Evolutionary conservation across 768 basidiomycete genomes (phyloP).

Genomic region (Pulveroboletus frians): DNA sequence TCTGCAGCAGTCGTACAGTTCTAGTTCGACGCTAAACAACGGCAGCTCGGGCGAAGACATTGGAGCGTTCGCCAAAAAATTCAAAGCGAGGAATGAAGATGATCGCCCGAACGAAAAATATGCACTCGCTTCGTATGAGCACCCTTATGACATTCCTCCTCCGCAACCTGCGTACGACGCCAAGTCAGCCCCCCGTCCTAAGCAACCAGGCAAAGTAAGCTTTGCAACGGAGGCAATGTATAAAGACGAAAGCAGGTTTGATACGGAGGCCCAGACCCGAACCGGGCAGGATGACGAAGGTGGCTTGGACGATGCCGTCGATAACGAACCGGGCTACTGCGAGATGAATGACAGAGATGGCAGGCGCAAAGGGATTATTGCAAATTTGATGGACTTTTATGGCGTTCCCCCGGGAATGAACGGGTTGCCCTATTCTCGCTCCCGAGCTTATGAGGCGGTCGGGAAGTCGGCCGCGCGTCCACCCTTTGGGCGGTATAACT

Average conservation of each 20-base stretch:
- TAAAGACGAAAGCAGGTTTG: constrained; percentile 15
- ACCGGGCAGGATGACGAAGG: constrained; percentile 3
- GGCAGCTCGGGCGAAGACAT: constrained; percentile 16
- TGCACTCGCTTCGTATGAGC: constrained; percentile 51
- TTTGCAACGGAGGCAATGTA: constrained; percentile 31
- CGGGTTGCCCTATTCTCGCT: constrained; percentile 25
- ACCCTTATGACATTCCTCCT: constrained; percentile 57
- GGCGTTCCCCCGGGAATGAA: constrained; percentile 19
- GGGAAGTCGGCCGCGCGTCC: constrained; percentile 9
- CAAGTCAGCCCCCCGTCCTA: constrained; percentile 9
- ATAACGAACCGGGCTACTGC: constrained; percentile 10
- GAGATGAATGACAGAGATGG: constrained; percentile 22
- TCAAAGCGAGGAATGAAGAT: constrained; percentile 8
- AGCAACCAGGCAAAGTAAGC: constrained; percentile 33
- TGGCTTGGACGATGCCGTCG: constrained; percentile 19
- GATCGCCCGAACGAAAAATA: constrained; percentile 36
- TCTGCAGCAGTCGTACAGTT: constrained; percentile 34
- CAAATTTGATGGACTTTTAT: constrained; percentile 31
- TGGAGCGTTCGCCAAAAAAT: constrained; percentile 14
- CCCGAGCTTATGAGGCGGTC: constrained; percentile 14
- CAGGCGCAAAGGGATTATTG: constrained; percentile 23
- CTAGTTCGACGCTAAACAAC: constrained; percentile 35
- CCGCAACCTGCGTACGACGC: constrained; percentile 41
- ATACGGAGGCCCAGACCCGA: constrained; percentile 21
- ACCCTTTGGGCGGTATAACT: constrained; percentile 34